Evolutionary conservation across 805 yeast genomes (phyloP), one percentile per base, ranked within the genome.

Genomic region (Schwanniomyces sp.): DNA sequence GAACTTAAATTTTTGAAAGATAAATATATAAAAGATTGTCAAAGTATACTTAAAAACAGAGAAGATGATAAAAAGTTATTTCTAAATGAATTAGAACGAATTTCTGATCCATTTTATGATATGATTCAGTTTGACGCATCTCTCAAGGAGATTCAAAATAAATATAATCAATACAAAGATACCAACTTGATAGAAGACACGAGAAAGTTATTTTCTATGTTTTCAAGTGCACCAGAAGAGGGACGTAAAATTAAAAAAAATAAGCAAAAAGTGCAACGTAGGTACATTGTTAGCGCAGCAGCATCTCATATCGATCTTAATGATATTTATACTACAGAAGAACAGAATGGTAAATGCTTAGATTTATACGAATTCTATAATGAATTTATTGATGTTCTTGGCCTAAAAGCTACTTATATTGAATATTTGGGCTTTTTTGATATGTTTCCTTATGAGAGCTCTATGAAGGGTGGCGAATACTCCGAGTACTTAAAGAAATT

Each of bases 261-360:
- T 46, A 56, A 46, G 47, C 56, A 54, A 53, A 57, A 61, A 45
- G 67, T 61, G 9, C 66, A 64, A 52, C 58, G 70, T 43, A 69
- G 63, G 53, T 55, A 67, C 52, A 54, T 82, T 2, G 61, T 82
- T 34, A 80, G 90, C 48, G 64, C 71, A 14, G 77, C 71, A 42
- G 82, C 85, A 0, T 57, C 74, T 0, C 76, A 75, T 45, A 45
- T 88, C 10, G 70, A 72, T 17, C 52, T 87, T 3, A 77, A 80
- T 14, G 44, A 57, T 0, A 42, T 80, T 5, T 90, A 87, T 59
- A 69, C 81, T 0, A 74, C 78, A 4, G 81, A 76, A 27, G 96
- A 91, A 60, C 64, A 66, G 29, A 78, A 75, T 57, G 96, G 96
- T 0, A 77, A 76, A 51, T 80, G 63, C 52, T 52, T 91, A 16